Conservation (phyloP, 78 protist species). For the Diacronema lutheri region DNA sequence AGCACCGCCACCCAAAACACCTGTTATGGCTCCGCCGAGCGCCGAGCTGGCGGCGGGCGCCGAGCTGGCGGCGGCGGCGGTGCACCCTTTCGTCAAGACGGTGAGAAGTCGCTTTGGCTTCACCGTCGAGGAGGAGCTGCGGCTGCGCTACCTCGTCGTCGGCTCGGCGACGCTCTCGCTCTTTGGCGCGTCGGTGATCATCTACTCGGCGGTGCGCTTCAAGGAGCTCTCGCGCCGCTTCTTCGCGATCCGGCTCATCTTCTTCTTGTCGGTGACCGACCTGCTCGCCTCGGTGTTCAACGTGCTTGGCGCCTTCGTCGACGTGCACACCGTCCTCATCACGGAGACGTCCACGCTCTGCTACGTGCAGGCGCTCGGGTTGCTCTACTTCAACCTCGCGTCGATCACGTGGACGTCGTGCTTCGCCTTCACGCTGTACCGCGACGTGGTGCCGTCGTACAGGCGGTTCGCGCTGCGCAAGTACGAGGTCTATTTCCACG, state of each 20-base stretch:
- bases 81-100: no score
- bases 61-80: no score
- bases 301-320: background rate
- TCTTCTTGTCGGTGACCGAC: background rate
- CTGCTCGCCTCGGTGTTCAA: background rate
- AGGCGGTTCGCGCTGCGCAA: background rate
- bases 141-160: background rate
- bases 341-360: background rate
- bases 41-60: no score
- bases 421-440: background rate
- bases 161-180: background rate
- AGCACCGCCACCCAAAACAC: no score
- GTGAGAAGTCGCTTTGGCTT: no score
- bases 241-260: constrained; percentile 10
- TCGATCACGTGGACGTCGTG: constrained; percentile 16
- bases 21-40: no score
- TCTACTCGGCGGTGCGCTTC: background rate
- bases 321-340: background rate
- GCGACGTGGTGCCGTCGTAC: constrained; percentile 5
- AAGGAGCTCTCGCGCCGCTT: background rate
- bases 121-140: no score
- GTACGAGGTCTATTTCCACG: background rate
- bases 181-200: background rate
- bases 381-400: constrained; percentile 11
- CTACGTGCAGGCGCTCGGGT: background rate